phyloP scores from a whole-genome alignment of 352 stramenopile genomes.

The Globisporangium cylindrosporum region DNA sequence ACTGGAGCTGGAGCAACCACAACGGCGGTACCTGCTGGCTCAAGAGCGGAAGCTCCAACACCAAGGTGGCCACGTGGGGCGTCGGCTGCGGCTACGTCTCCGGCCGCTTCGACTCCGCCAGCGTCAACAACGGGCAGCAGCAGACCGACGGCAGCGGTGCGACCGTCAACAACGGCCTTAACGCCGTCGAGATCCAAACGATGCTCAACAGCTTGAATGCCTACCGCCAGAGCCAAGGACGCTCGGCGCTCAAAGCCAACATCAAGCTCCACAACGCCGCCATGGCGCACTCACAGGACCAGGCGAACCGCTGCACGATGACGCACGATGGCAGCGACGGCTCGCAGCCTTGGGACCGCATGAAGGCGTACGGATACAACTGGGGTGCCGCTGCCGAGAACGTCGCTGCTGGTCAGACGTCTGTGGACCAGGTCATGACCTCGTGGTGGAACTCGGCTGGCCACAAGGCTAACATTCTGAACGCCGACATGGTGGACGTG shows the following conservation, averaged over 20 bases:
- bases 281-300: constrained; percentile 40
- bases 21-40: constrained; percentile 64
- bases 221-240: constrained; percentile 39
- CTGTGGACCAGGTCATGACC: constrained; percentile 39
- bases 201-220: constrained; percentile 56
- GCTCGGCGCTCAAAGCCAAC: constrained; percentile 38
- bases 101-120: constrained; percentile 22
- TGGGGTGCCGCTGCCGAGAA: constrained; percentile 47
- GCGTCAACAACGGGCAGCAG: constrained; percentile 13
- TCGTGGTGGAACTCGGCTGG: constrained; percentile 54
- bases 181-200: constrained; percentile 24
- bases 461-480: constrained; percentile 54
- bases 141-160: neutral
- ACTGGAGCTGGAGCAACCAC: constrained; percentile 51
- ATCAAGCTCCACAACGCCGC: constrained; percentile 32
- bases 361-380: constrained; percentile 32
- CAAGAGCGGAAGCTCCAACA: constrained; percentile 24
- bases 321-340: constrained; percentile 40
- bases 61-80: constrained; percentile 17
- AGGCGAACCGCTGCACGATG: constrained; percentile 43
- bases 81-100: constrained; percentile 41
- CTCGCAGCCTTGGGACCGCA: constrained; percentile 35
- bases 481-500: constrained; percentile 12
- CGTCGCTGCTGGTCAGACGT: constrained; percentile 43
- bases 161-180: constrained; percentile 31